Evolutionary conservation across 805 yeast genomes (phyloP), one percentile per base, ranked within the genome.

Genomic region (Candida easanensis): DNA sequence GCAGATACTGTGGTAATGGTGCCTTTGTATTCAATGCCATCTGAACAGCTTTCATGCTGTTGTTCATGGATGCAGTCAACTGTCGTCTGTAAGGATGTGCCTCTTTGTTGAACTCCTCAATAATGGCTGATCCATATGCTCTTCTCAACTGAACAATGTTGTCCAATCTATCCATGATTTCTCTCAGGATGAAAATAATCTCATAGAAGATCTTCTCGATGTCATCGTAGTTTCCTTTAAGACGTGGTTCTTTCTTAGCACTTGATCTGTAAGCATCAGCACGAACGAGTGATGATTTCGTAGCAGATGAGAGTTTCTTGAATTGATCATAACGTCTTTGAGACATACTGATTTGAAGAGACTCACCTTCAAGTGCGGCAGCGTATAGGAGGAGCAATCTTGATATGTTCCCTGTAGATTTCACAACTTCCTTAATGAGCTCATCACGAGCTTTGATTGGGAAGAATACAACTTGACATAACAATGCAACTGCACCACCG

Each of bases 1-100:
- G 79, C 16, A 75, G 42, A 50, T 63, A 74, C 46, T 74, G 79
- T 2, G 80, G 80, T 21, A 76, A 42, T 2, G 80, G 79, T 1
- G 67, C 54, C 45, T 74, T 74, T 33, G 63, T 70, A 6, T 54
- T 37, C n/a, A 73, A 52, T 0, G 78, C 74, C 30, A 65, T 66
- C 43, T 71, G 70, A 13, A 74, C 60, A 8, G 74, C 70, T 31
- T 75, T 62, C 52, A 73, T 53, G 4, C 63, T 42, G 38, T 66
- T 60, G 15, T 63, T 57, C 31, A 74, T 46, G 8, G 73, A 64
- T 7, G 72, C 77, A 5, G 66, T 66, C 9, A 67, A 46, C 42
- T 74, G 77, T 39, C 77, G 57, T 53, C 79, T 59, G 45, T 74
- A 73, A 0, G 70, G 66, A 44, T 65, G 58, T 3, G 72, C 71